phyloP scores from a whole-genome alignment of 768 basidiomycete species.

The Termitomyces sp. region DNA sequence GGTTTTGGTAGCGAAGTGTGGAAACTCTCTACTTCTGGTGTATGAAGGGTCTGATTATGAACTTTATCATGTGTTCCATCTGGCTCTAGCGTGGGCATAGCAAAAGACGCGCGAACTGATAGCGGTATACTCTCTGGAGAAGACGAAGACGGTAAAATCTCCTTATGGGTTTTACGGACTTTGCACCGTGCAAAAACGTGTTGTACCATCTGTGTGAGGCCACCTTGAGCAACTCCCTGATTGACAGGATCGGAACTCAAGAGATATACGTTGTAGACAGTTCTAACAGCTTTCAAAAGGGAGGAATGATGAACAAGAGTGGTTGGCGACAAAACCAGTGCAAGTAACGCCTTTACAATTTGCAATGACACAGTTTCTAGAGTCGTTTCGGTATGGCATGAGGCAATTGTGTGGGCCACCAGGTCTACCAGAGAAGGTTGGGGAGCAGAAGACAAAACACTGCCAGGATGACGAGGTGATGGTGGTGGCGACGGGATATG shows the following conservation, averaged over 20 bases:
- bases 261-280: slow-evolving; percentile 97
- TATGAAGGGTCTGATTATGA: neutral
- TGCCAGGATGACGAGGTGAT: slow-evolving; percentile 51
- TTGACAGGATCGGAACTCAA: slow-evolving; percentile 87
- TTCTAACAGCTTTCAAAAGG: slow-evolving; percentile 91
- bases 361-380: slow-evolving; percentile 91
- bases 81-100: slow-evolving; percentile 8
- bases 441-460: slow-evolving; percentile 34
- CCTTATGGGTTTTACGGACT: slow-evolving; percentile 22
- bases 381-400: slow-evolving; percentile 83
- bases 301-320: slow-evolving; percentile 93
- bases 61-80: slow-evolving; percentile 1
- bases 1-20: slow-evolving; percentile 6
- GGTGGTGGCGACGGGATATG: slow-evolving; percentile 69
- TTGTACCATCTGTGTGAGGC: slow-evolving; percentile 96
- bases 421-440: slow-evolving; percentile 83
- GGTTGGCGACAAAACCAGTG: slow-evolving; percentile 81
- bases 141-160: slow-evolving; percentile 10
- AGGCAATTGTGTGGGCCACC: slow-evolving; percentile 91
- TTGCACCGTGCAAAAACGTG: slow-evolving; percentile 88
- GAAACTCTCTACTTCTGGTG: slow-evolving; percentile 4
- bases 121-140: slow-evolving; percentile 15
- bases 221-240: slow-evolving; percentile 97
- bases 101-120: slow-evolving; percentile 10
- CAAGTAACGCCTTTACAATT: slow-evolving; percentile 91